These are phyloP conservation scores for Lineolata rhizophorae DNA, from an alignment of 495 filamentous ascomycete species.

Conservation along the genomic window DNA sequence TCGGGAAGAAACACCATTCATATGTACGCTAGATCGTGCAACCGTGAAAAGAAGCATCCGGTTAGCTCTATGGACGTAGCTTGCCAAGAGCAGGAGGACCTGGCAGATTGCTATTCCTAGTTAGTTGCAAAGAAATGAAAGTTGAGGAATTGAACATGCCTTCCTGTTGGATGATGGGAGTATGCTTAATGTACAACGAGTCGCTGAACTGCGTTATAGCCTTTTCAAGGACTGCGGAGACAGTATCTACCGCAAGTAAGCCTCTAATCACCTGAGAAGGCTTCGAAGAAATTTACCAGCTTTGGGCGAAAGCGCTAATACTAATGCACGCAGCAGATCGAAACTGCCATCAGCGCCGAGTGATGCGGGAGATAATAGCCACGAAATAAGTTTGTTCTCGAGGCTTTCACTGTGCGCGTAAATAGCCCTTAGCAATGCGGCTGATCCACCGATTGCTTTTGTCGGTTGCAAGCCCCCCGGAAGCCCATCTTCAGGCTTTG, in stretches of 20 bases:
- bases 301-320: too few species aligned
- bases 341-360: too few species aligned
- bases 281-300: too few species aligned
- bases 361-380: too few species aligned
- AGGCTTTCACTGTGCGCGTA: too few species aligned
- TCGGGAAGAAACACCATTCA: slow-evolving; percentile 67
- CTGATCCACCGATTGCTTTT: too few species aligned
- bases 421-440: too few species aligned
- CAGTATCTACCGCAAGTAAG: slow-evolving; percentile 16
- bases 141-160: slow-evolving; percentile 24
- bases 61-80: slow-evolving; percentile 43
- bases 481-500: too few species aligned
- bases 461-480: too few species aligned
- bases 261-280: too few species aligned
- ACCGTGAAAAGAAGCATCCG: slow-evolving; percentile 37
- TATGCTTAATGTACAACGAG: slow-evolving; percentile 66
- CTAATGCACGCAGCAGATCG: too few species aligned
- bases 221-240: slow-evolving; percentile 40
- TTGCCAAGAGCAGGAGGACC: slow-evolving; percentile 52
- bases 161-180: slow-evolving; percentile 67
- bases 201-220: slow-evolving; percentile 58
- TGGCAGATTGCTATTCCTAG: slow-evolving; percentile 45
- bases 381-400: too few species aligned
- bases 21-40: slow-evolving; percentile 46
- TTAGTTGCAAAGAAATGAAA: slow-evolving; percentile 13